phyloP scores from a whole-genome alignment of 2,329 filamentous ascomycete genomes.

The Exserohilum turcica region DNA sequence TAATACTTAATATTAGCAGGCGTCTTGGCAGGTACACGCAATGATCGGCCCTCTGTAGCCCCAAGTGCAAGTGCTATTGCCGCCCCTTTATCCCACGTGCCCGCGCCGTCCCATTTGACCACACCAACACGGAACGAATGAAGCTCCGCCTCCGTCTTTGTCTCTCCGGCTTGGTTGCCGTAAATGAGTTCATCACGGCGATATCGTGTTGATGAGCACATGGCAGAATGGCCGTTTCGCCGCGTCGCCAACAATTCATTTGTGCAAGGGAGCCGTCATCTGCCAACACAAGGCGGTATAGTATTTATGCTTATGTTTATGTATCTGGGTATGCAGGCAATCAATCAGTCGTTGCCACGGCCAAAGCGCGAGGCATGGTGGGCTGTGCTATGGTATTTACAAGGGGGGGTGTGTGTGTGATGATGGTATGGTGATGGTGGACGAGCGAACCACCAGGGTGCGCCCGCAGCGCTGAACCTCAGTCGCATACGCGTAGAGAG shows the following conservation, averaged over 20 bases:
- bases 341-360: slow-evolving; percentile 4
- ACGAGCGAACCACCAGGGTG: slow-evolving; percentile 9
- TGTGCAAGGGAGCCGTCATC: not conserved
- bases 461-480: not conserved
- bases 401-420: not conserved
- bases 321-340: slow-evolving; percentile 1
- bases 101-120: not conserved
- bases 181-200: not conserved
- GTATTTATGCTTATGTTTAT: not conserved
- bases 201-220: not conserved
- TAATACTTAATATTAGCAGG: not conserved
- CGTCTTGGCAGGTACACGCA: slow-evolving; percentile 22
- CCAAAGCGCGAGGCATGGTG: not conserved
- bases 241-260: no score
- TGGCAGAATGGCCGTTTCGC: not conserved
- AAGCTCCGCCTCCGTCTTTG: not conserved
- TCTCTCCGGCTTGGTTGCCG: no score
- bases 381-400: slow-evolving; percentile 9
- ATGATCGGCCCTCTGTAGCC: slow-evolving; percentile 5
- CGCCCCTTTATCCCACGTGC: slow-evolving; percentile 10
- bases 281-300: not conserved
- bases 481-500: not conserved
- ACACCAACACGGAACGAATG: not conserved
- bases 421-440: not conserved
- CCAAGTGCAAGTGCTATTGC: slow-evolving; percentile 5